Percentiles rank a stretch among this genome's conserved stretches.
Conservation (phyloP, 345 rosid genomes). For the Aquilaria yunnanensis region DNA sequence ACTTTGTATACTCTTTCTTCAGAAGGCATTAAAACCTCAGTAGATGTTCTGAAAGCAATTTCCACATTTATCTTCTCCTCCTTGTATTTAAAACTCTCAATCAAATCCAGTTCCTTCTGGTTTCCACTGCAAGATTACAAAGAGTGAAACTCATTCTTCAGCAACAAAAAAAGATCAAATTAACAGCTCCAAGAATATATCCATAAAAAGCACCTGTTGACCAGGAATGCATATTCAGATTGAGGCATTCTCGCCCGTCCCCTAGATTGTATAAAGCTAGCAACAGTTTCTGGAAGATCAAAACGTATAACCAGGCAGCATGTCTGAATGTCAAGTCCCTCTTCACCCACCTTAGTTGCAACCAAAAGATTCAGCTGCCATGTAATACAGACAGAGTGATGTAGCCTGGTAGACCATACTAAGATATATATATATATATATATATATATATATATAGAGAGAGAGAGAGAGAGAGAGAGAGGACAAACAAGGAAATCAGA, state of each 20-base stretch:
- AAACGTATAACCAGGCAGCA: constrained; percentile 95
- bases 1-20: constrained; percentile 68
- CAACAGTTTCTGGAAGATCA: constrained; percentile 93
- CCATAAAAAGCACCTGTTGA: constrained; percentile 54
- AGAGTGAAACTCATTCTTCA: constrained; percentile 9
- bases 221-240: constrained; percentile 93
- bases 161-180: constrained; percentile 8
- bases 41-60: constrained; percentile 60
- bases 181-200: constrained; percentile 9
- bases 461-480: too few species aligned
- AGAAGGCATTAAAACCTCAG: constrained; percentile 32
- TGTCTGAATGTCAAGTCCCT: constrained; percentile 95
- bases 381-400: constrained; percentile 11
- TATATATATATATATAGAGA: too few species aligned
- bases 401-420: not conserved
- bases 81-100: constrained; percentile 46
- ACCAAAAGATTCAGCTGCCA: constrained; percentile 85
- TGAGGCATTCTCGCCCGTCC: constrained; percentile 96
- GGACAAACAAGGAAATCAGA: too few species aligned
- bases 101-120: constrained; percentile 65
- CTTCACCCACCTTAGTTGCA: constrained; percentile 98
- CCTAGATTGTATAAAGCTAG: constrained; percentile 97
- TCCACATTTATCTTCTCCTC: constrained; percentile 70
- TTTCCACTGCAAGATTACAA: constrained; percentile 51
- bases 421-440: not conserved